phyloP scores from a whole-genome alignment of 2,329 filamentous ascomycete genomes.

The Elsinoe necatrix region DNA sequence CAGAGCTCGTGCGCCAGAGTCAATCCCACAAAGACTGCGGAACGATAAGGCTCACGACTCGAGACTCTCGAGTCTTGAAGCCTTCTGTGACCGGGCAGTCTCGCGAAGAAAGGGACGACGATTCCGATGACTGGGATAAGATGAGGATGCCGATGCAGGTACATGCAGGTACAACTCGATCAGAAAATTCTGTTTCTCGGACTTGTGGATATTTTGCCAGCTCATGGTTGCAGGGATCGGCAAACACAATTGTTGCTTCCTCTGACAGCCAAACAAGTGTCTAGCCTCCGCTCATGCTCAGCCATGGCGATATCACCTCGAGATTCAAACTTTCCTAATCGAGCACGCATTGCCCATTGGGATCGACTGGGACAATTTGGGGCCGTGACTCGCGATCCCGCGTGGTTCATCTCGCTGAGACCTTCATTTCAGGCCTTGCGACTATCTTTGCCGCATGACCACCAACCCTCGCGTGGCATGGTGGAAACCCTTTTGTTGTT shows the following conservation, averaged over 20 bases:
- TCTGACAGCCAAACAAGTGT: background rate
- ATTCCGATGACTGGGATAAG: background rate
- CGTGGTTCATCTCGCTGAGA: background rate
- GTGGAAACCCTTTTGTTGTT: background rate
- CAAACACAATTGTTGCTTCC: background rate
- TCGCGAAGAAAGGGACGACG: background rate
- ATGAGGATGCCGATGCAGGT: slow-evolving; percentile 9
- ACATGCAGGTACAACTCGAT: slow-evolving; percentile 15
- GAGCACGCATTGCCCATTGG: slow-evolving; percentile 13
- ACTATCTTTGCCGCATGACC: background rate
- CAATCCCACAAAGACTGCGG: background rate
- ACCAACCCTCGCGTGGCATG: background rate
- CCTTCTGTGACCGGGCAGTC: background rate
- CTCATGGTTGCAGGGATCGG: slow-evolving; percentile 11
- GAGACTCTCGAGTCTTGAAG: no score
- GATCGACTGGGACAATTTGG: slow-evolving; percentile 8
- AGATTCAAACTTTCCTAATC: slow-evolving; percentile 8
- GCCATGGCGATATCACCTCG: background rate
- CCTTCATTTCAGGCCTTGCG: background rate
- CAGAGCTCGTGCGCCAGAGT: slow-evolving; percentile 1
- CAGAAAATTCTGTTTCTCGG: slow-evolving; percentile 1
- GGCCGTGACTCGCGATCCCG: background rate
- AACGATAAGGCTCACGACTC: background rate
- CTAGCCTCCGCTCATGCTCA: background rate
- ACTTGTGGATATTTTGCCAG: slow-evolving; percentile 1